Percentiles rank a stretch among this genome's conserved stretches.
Evolutionary conservation across 371 early-diverging fungal species (phyloP).

Genomic region (Mortierella sp.): DNA sequence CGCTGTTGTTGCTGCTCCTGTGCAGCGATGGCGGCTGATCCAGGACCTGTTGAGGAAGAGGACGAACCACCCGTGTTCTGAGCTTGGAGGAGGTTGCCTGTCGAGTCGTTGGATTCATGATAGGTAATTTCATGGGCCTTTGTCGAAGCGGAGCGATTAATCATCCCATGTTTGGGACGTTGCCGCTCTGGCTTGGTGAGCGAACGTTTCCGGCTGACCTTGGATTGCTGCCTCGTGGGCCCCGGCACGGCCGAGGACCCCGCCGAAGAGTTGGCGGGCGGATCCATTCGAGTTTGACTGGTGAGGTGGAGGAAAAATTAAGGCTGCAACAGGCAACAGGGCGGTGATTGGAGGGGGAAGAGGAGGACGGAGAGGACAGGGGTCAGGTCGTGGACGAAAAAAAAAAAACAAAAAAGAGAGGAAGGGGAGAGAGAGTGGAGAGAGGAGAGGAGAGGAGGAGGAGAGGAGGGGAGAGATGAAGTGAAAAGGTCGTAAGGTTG

Average conservation of each 20-base stretch:
- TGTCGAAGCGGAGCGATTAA: constrained; percentile 40
- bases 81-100: constrained; percentile 36
- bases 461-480: neutral
- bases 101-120: constrained; percentile 29
- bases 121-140: constrained; percentile 17
- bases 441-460: neutral
- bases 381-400: neutral
- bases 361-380: neutral
- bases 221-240: constrained; percentile 1
- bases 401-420: constrained; percentile 12
- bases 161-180: constrained; percentile 55
- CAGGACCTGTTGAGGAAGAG: neutral
- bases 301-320: constrained; percentile 8
- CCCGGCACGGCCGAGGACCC: no score
- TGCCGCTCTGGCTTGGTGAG: constrained; percentile 61
- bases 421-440: neutral
- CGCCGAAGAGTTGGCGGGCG: constrained; percentile 1
- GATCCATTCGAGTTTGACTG: constrained; percentile 5
- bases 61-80: neutral
- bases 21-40: constrained; percentile 23
- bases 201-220: constrained; percentile 40
- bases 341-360: neutral
- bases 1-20: constrained; percentile 52
- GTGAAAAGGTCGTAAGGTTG: no score
- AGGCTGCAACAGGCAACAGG: neutral